Base-by-base conservation (phyloP, 1,139 yeast species). In the Scheffersomyces stambukii region DNA sequence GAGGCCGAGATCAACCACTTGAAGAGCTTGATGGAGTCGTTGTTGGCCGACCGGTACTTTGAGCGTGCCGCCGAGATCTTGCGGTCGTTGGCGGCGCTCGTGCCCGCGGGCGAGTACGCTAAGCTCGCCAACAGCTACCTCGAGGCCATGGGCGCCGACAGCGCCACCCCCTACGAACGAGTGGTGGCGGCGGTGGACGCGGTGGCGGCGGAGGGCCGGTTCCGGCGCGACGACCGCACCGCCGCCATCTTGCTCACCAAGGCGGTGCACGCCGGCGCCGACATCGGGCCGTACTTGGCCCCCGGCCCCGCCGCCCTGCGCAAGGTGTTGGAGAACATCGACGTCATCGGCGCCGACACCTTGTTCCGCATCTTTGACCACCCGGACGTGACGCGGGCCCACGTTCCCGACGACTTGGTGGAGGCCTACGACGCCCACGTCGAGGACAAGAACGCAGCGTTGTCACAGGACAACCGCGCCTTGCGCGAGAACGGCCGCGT, bases 51-150 rank as follows among this genome's bases (percentile, higher is more conserved):
- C 19, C 72, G 71, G 31, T 83, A 84, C 48, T 75, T 73, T 43
- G 73, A 70, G 19, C 66, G 96, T 43, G 95, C 96, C 0, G 77
- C 75, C 41, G 62, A 77, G 18, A 77, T 86, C 15, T 57, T 88
- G 25, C 57, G 62, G 24, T 78, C 85, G 3, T 28, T 67, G 70
- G 40, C 73, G 69, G 24, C 59, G 70, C 21, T 57, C 68, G 30
- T 43, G 50, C 14, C 43, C 6, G 17, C 23, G n/a, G 23, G 51
- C 13, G 54, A 60, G 21, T 61, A 60, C 31, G 51, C 61, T 28
- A 57, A 52, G 32, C 48, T 59, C 17, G 47, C 64, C 27, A 66
- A 67, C 38, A 61, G 54, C 32, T 65, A 61, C 36, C 47, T 67
- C 28, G 64, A 62, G 38, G 50, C 50, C 3, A 57, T 57, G 52